phyloP scores from a whole-genome alignment of 2,329 filamentous ascomycete genomes.

The Aspergillus aculeatinus region DNA sequence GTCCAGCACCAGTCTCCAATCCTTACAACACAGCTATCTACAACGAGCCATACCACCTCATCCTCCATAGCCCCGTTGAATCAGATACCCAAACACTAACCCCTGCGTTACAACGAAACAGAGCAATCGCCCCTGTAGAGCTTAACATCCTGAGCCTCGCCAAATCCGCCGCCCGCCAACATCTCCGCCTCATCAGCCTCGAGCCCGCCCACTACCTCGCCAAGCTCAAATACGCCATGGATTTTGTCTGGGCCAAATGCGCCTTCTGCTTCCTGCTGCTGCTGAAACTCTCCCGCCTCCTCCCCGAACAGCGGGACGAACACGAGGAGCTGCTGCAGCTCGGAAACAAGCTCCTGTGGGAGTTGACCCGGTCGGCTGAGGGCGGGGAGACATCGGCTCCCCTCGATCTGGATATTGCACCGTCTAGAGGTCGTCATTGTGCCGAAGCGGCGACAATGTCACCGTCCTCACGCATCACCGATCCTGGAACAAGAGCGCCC shows the following conservation, averaged over 20 bases:
- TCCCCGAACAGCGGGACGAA: constrained; percentile 44
- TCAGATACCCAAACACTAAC: not conserved
- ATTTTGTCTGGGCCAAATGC: constrained; percentile 60
- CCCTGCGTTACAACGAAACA: constrained; percentile 1
- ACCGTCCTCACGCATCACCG: not conserved
- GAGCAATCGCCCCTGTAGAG: constrained; percentile 51
- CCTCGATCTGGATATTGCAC: not conserved
- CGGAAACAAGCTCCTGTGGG: constrained; percentile 45
- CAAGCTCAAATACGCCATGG: constrained; percentile 55
- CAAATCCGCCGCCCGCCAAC: constrained; percentile 52
- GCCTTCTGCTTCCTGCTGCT: constrained; percentile 58
- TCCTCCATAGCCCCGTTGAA: not conserved
- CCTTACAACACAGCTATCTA: not conserved
- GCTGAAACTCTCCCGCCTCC: constrained; percentile 52
- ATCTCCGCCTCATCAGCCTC: constrained; percentile 51
- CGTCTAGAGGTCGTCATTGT: no score
- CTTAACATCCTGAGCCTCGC: constrained; percentile 51
- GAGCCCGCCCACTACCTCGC: constrained; percentile 50
- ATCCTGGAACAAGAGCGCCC: not conserved
- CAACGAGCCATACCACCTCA: not conserved
- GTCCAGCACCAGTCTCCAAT: constrained; percentile 1
- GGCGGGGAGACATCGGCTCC: not conserved
- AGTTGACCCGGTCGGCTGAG: constrained; percentile 38
- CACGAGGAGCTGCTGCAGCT: constrained; percentile 45
- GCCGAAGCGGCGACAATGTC: not conserved